A percentile compares a stretch with the other conserved stretches of the same genome.
Conservation (phyloP, 805 yeast genomes). For the Nematodospora valgi region DNA sequence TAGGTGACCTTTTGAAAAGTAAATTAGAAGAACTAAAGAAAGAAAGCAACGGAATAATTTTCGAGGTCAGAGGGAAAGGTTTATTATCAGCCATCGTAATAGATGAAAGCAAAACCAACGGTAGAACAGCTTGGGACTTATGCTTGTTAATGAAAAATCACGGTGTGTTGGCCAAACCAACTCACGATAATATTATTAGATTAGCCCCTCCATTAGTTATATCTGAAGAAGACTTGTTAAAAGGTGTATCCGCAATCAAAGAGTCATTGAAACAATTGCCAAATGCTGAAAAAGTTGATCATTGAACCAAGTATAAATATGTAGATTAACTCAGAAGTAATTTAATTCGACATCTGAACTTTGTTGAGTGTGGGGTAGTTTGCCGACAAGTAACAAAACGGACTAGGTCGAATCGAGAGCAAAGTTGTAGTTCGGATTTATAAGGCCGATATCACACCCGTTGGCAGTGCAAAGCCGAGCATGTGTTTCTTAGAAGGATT, state of each 20-base stretch:
- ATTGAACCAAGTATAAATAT: too few species aligned
- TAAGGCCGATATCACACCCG: too few species aligned
- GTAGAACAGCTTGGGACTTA: constrained; percentile 94
- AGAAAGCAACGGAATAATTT: constrained; percentile 50
- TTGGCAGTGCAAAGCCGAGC: too few species aligned
- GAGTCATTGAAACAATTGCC: constrained; percentile 54
- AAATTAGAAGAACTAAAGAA: constrained; percentile 53
- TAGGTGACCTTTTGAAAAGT: constrained; percentile 67
- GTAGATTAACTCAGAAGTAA: too few species aligned
- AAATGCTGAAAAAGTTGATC: constrained; percentile 46
- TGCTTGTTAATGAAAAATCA: constrained; percentile 83
- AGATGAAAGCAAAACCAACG: constrained; percentile 77
- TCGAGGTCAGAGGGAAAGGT: constrained; percentile 80
- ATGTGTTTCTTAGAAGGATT: too few species aligned
- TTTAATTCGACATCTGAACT: too few species aligned
- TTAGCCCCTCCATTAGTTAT: constrained; percentile 95
- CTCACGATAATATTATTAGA: constrained; percentile 93
- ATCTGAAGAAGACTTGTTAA: constrained; percentile 76
- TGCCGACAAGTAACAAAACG: too few species aligned
- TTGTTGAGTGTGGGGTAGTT: too few species aligned
- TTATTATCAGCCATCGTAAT: constrained; percentile 87
- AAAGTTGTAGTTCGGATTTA: too few species aligned
- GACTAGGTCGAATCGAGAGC: too few species aligned
- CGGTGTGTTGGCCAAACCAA: constrained; percentile 94
- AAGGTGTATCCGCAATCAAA: constrained; percentile 75